Evolutionary conservation across 495 filamentous ascomycete genomes (phyloP).

Genomic region (Elaphomyces granulatus): DNA sequence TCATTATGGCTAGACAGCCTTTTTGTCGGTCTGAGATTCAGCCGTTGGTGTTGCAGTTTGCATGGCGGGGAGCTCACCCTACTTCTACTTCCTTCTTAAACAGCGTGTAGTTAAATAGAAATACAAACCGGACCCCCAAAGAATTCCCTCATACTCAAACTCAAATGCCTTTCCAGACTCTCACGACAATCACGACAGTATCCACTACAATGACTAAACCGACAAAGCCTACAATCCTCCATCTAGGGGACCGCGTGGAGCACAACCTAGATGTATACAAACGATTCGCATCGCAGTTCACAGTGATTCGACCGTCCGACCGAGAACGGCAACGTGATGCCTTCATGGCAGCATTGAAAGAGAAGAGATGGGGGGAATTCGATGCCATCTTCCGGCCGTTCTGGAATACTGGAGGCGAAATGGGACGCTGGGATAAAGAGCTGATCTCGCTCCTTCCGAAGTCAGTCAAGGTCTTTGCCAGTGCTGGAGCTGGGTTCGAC

Average conservation of each 20-base stretch:
- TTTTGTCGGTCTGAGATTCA: too few relatives aligned
- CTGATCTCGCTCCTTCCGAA: conserved; percentile 49
- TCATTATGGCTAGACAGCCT: too few relatives aligned
- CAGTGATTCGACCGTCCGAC: conserved; percentile 39
- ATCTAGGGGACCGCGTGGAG: conserved; percentile 54
- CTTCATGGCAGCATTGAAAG: conserved; percentile 48
- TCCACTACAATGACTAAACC: too few relatives aligned
- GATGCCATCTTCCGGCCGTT: conserved; percentile 60
- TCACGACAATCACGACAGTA: too few relatives aligned
- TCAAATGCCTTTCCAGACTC: too few relatives aligned
- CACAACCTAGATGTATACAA: conserved; percentile 47
- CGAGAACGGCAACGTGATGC: conserved; percentile 38
- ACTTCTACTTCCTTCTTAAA: too few relatives aligned
- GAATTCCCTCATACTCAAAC: too few relatives aligned
- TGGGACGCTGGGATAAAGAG: conserved; percentile 63
- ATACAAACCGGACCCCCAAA: too few relatives aligned
- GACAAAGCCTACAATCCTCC: conserved; percentile 39
- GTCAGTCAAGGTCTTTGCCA: conserved; percentile 53
- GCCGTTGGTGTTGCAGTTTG: too few relatives aligned
- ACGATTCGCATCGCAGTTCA: conserved; percentile 40
- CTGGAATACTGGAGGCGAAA: conserved; percentile 67
- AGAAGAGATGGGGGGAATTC: conserved; percentile 56
- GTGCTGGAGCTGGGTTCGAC: conserved; percentile 62
- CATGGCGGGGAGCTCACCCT: too few relatives aligned
- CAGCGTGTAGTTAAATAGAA: too few relatives aligned